phyloP scores from a whole-genome alignment of 176 grass and related monocot species.

The Elaeis guineensis region DNA sequence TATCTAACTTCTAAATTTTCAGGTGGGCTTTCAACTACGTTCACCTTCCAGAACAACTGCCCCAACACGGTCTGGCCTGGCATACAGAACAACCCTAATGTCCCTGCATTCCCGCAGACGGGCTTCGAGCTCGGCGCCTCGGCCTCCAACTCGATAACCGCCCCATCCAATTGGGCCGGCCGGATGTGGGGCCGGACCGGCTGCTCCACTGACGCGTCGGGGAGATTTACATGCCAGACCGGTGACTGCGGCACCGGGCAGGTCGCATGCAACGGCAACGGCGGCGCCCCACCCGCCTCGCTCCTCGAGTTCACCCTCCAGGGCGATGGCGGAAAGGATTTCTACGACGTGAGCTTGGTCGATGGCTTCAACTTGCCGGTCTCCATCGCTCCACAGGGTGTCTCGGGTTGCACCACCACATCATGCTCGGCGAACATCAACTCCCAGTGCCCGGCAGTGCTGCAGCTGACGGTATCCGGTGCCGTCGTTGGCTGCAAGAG shows the following conservation, averaged over 20 bases:
- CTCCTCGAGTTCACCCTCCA: slow-evolving; percentile 51
- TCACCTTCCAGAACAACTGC: slow-evolving; percentile 58
- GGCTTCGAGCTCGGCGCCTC: slow-evolving; percentile 29
- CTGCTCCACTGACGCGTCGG: slow-evolving; percentile 22
- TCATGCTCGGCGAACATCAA: slow-evolving; percentile 42
- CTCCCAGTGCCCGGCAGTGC: slow-evolving; percentile 32
- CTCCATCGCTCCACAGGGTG: slow-evolving; percentile 16
- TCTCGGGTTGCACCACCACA: not conserved
- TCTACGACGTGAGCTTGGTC: slow-evolving; percentile 55
- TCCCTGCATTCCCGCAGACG: slow-evolving; percentile 21
- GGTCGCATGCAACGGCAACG: slow-evolving; percentile 32
- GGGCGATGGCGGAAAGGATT: slow-evolving; percentile 18
- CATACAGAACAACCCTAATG: slow-evolving; percentile 1
- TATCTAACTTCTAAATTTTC: not conserved
- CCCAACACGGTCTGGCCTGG: slow-evolving; percentile 42
- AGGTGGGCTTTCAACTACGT: slow-evolving; percentile 27
- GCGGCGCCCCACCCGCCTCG: slow-evolving; percentile 34
- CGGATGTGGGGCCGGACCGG: slow-evolving; percentile 40
- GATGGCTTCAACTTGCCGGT: slow-evolving; percentile 63
- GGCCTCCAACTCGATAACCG: not conserved
- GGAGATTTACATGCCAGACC: slow-evolving; percentile 41
- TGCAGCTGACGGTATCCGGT: slow-evolving; percentile 1
- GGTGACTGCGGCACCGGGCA: slow-evolving; percentile 46
- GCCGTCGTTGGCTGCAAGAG: slow-evolving; percentile 39
- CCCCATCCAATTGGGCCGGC: slow-evolving; percentile 32